Percentiles rank a stretch among this genome's conserved stretches.
Conservation (phyloP, 805 yeast species). For the Sugiyamaella qingdaonensis region DNA sequence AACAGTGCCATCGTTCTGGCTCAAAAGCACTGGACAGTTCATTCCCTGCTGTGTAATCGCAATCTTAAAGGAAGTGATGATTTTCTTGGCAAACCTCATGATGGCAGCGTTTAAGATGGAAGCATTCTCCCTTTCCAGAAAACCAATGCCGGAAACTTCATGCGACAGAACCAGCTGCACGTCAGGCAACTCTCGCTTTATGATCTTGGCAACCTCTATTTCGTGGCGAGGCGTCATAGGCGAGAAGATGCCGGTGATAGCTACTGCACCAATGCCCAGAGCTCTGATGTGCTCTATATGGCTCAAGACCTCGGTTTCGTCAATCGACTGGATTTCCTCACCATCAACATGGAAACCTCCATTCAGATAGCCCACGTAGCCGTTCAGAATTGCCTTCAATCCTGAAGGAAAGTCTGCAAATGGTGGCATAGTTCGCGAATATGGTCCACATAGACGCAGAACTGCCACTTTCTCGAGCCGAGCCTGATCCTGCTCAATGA, state of each 20-base stretch:
- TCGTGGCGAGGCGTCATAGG: constrained; percentile 41
- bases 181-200: constrained; percentile 36
- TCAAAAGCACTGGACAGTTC: constrained; percentile 38
- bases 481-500: constrained; percentile 43
- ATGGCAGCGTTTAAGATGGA: constrained; percentile 42
- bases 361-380: constrained; percentile 13
- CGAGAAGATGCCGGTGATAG: constrained; percentile 41
- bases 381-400: constrained; percentile 11
- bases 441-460: constrained; percentile 43
- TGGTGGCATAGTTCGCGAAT: constrained; percentile 39
- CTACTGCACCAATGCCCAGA: constrained; percentile 34
- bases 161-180: constrained; percentile 38
- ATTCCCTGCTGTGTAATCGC: constrained; percentile 39
- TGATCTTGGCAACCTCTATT: constrained; percentile 31
- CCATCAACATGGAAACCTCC: constrained; percentile 20
- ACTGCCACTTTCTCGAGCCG: constrained; percentile 45
- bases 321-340: constrained; percentile 10
- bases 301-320: constrained; percentile 10
- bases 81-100: constrained; percentile 39
- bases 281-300: constrained; percentile 34
- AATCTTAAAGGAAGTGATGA: constrained; percentile 37
- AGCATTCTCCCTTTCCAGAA: constrained; percentile 45
- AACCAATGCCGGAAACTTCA: constrained; percentile 42
- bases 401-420: constrained; percentile 42
- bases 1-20: constrained; percentile 50